Base-by-base conservation (phyloP, 495 filamentous ascomycete species). In the Tricharina praecox region DNA sequence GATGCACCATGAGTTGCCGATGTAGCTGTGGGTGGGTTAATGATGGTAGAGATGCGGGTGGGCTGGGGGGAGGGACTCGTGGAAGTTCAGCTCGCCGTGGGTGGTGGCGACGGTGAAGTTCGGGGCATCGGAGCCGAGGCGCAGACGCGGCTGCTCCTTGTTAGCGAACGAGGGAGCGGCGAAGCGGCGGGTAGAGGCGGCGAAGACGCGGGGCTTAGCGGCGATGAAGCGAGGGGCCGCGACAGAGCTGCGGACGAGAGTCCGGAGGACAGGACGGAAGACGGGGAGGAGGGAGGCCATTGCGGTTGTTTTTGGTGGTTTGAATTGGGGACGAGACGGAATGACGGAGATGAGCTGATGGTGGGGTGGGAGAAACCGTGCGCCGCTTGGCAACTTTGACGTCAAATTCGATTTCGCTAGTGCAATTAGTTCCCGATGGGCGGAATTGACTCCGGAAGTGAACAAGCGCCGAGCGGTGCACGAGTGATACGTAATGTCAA, bases 71-170 rank as follows among this genome's bases (percentile, higher is more conserved):
- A n/a, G 16, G 40, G 47, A 74, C 51, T 70, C 40, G 54, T 76
- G 72, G 63, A 80, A 79, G 50, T 80, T 71, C 38, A 80, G 75
- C 52, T 78, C 69, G 53, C 78, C 77, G 43, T 75, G 69, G 19
- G 78, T 79, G 7, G 77, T 80, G 51, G 73, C 58, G 1, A 77
- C 76, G 45, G 69, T 65, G 66, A 80, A 81, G 55, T 81, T 79
- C 16, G 77, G 77, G 0, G 78, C 76, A 52, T 63, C 67, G 3
- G 70, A 69, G 11, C 75, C 75, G 23, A 79, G 64, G 16, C 75
- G 70, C 51, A 81, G 64, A 33, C 73, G 71, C 4, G 76, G 77
- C 59, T 79, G 77, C 48, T 76, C 64, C 40, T 43, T 43, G 1
- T 43, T 7, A 24, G 26, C 8, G 23, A 43, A 43, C 8, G 19